These are phyloP conservation scores for Myxozyma mucilagina DNA, from an alignment of 805 yeast species.

Conservation along the genomic window DNA sequence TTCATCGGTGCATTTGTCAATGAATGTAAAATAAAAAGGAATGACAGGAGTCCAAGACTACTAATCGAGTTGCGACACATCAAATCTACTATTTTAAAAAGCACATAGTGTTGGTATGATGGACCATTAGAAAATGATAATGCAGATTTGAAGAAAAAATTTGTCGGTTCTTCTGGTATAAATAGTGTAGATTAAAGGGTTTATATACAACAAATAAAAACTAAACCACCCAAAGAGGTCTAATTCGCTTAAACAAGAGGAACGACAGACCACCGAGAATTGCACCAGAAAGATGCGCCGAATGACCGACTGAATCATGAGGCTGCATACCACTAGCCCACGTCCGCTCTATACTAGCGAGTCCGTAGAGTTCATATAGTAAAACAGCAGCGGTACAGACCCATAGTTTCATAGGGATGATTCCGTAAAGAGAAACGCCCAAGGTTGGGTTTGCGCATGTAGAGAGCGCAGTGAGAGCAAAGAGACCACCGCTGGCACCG, in stretches of 20 bases:
- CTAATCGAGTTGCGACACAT: too few species aligned
- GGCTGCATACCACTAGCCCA: constrained; percentile 6
- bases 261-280: constrained; percentile 1
- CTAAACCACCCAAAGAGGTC: constrained; percentile 9
- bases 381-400: too few species aligned
- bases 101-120: too few species aligned
- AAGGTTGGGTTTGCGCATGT: constrained; percentile 16
- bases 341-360: neutral
- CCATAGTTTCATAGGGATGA: constrained; percentile 26
- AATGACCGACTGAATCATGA: neutral
- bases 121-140: too few species aligned
- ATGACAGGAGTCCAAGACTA: too few species aligned
- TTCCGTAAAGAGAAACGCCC: constrained; percentile 10
- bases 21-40: too few species aligned
- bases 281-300: constrained; percentile 19
- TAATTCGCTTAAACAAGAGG: constrained; percentile 11
- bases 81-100: too few species aligned
- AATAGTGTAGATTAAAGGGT: neutral
- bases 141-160: too few species aligned
- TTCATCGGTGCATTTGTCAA: too few species aligned
- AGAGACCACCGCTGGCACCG: constrained; percentile 22
- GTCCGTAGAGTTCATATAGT: neutral
- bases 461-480: constrained; percentile 13
- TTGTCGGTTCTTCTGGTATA: too few species aligned
- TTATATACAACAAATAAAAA: neutral